Evolutionary conservation across 2,329 filamentous ascomycete species (phyloP).

Genomic region (Immersiporthe knoxdaviesiana): DNA sequence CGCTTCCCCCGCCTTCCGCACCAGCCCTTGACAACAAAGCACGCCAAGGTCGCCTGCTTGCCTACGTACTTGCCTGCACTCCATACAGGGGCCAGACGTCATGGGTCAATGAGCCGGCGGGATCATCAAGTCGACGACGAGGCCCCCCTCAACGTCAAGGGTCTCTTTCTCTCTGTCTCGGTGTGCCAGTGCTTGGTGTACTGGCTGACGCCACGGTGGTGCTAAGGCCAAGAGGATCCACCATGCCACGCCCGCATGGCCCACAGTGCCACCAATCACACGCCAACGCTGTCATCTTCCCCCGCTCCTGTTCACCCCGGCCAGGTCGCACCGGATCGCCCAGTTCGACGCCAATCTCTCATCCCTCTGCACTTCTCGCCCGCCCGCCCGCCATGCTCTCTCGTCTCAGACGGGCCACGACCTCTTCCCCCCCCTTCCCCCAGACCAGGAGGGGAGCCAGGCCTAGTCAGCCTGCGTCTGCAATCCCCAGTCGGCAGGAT

Average conservation of each 20-base stretch:
- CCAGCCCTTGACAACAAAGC: not conserved
- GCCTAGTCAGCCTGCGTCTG: slow-evolving; percentile 21
- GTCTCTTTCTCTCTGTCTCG: not conserved
- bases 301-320: slow-evolving; percentile 24
- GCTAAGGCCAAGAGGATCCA: slow-evolving; percentile 17
- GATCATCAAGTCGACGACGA: not conserved
- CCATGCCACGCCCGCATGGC: slow-evolving; percentile 23
- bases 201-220: slow-evolving; percentile 21
- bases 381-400: slow-evolving; percentile 16
- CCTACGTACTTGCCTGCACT: too few species aligned
- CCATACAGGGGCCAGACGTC: not conserved
- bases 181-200: slow-evolving; percentile 11
- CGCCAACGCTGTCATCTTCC: slow-evolving; percentile 16
- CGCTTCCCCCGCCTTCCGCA: not conserved
- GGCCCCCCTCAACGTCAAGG: not conserved
- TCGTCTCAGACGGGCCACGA: slow-evolving; percentile 19
- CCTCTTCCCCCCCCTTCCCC: too few species aligned
- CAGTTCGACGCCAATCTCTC: slow-evolving; percentile 25
- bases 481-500: slow-evolving; percentile 28
- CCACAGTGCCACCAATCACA: slow-evolving; percentile 25
- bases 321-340: slow-evolving; percentile 28
- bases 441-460: not conserved
- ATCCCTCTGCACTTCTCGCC: not conserved
- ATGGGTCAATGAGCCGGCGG: not conserved
- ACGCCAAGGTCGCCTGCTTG: not conserved